Evolutionary conservation across 768 basidiomycete genomes (phyloP).

Genomic region (Leccinum boreale): DNA sequence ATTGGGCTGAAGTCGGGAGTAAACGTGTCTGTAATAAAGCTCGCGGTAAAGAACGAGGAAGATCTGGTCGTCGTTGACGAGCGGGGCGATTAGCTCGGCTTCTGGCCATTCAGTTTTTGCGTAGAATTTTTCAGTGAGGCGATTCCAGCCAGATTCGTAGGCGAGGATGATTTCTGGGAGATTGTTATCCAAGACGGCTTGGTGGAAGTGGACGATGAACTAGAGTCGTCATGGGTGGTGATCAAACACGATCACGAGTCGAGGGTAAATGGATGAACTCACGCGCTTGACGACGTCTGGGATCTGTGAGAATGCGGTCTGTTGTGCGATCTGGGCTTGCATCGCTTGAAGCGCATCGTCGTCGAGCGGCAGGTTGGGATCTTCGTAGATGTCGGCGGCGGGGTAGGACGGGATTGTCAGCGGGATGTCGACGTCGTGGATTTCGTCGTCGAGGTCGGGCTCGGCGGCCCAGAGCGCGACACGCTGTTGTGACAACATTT

Average conservation of each 20-base stretch:
- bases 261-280: conserved; percentile 25
- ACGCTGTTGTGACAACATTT: conserved; percentile 59
- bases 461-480: conserved; percentile 75
- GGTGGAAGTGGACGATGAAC: conserved; percentile 95
- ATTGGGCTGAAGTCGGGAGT: conserved; percentile 91
- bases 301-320: conserved; percentile 77
- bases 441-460: conserved; percentile 74
- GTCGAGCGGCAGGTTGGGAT: conserved; percentile 57
- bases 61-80: conserved; percentile 93
- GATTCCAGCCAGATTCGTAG: conserved; percentile 97
- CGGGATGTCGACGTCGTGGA: conserved; percentile 62
- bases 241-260: background rate
- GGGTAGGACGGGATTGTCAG: conserved; percentile 28
- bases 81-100: conserved; percentile 89
- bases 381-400: conserved; percentile 29
- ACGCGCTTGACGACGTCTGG: conserved; percentile 89
- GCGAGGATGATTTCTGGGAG: conserved; percentile 86
- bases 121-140: conserved; percentile 95
- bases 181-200: conserved; percentile 90
- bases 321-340: conserved; percentile 83
- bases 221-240: conserved; percentile 25
- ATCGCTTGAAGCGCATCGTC: conserved; percentile 66
- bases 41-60: conserved; percentile 98
- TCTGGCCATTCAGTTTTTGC: conserved; percentile 95
- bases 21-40: conserved; percentile 92